Evolutionary conservation across 768 basidiomycete genomes (phyloP).

Genomic region (Hypsizygus marmoreus): DNA sequence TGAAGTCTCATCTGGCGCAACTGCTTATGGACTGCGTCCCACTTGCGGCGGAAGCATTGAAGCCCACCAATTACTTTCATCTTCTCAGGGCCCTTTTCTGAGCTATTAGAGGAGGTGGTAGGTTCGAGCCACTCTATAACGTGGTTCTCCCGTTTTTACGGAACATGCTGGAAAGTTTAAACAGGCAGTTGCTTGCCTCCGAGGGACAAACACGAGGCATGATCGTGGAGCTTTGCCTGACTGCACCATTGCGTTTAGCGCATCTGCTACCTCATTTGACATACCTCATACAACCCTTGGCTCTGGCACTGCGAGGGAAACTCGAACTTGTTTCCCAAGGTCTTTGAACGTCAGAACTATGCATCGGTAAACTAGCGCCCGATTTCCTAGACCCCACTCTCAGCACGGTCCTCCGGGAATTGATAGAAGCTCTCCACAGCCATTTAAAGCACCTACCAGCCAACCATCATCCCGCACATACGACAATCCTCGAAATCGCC

Average conservation of each 20-base stretch:
- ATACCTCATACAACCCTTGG: slow-evolving; percentile 95
- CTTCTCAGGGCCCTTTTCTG: slow-evolving; percentile 91
- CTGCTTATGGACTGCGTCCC: slow-evolving; percentile 97
- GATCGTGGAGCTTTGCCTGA: slow-evolving; percentile 95
- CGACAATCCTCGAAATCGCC: slow-evolving; percentile 92
- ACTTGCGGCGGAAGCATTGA: slow-evolving; percentile 86
- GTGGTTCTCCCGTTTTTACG: slow-evolving; percentile 95
- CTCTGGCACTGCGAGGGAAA: slow-evolving; percentile 83
- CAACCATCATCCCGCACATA: slow-evolving; percentile 88
- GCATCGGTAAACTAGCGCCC: slow-evolving; percentile 96
- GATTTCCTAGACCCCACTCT: slow-evolving; percentile 98
- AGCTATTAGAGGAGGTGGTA: slow-evolving; percentile 87
- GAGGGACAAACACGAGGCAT: slow-evolving; percentile 85
- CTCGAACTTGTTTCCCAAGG: slow-evolving; percentile 94
- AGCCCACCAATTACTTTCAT: slow-evolving; percentile 91
- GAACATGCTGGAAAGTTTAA: slow-evolving; percentile 95
- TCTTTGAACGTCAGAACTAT: slow-evolving; percentile 93
- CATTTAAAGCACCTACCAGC: slow-evolving; percentile 89
- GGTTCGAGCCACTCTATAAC: slow-evolving; percentile 93
- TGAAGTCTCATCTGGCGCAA: slow-evolving; percentile 91
- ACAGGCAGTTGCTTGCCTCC: slow-evolving; percentile 84
- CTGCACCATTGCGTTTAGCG: slow-evolving; percentile 92
- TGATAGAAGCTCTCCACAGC: slow-evolving; percentile 93
- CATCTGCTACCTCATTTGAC: slow-evolving; percentile 94
- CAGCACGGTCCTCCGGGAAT: slow-evolving; percentile 85